Conservation (phyloP, 129 eudicot species). For the Logfia minima region DNA sequence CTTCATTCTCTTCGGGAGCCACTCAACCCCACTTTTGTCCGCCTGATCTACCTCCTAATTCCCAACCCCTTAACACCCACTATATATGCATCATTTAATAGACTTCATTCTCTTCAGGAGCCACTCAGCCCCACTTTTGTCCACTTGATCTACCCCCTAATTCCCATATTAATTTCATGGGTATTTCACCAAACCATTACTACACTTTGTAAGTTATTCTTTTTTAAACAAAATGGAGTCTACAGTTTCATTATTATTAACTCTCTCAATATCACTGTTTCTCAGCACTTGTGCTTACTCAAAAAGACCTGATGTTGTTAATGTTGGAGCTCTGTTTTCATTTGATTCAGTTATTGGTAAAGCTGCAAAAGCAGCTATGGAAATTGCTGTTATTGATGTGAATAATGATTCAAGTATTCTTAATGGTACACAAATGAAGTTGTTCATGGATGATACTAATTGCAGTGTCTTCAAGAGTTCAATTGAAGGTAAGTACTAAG, state of each 20-base stretch:
- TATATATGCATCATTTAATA: not conserved
- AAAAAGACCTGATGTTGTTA: constrained; percentile 46
- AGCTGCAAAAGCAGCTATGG: constrained; percentile 58
- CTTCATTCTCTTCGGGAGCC: too few species aligned
- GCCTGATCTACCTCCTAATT: too few species aligned
- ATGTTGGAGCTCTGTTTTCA: constrained; percentile 57
- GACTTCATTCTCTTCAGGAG: not conserved
- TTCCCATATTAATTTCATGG: not conserved
- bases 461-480: constrained; percentile 59
- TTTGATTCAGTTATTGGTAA: constrained; percentile 58
- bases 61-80: not conserved
- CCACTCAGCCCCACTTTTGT: not conserved
- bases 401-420: constrained; percentile 54
- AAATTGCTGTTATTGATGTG: constrained; percentile 50
- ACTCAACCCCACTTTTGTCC: too few species aligned
- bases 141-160: not conserved
- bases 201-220: not conserved
- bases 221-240: constrained; percentile 32
- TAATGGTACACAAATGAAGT: constrained; percentile 43
- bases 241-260: not conserved
- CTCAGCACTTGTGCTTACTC: constrained; percentile 26
- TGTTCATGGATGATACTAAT: constrained; percentile 49
- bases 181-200: not conserved
- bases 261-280: constrained; percentile 15
- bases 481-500: constrained; percentile 37